Evolutionary conservation across 2,329 filamentous ascomycete species (phyloP), one percentile per base, ranked within the genome.

Genomic region (Penicillium polonicum): DNA sequence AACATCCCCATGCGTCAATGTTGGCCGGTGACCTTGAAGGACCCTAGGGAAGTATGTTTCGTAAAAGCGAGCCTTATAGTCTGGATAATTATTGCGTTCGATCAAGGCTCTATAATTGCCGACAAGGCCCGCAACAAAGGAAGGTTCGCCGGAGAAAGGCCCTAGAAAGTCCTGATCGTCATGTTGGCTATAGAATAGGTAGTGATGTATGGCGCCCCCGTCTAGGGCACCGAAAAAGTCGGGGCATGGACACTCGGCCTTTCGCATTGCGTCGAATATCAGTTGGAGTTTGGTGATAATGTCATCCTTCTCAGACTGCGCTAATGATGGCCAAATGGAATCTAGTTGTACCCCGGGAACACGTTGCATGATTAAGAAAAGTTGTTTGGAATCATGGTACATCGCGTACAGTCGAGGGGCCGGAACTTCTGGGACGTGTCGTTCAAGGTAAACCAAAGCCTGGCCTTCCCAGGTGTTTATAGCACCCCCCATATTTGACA

Each of bases 351-450:
- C 65, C 5, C 69, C 56, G 15, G 64, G 65, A 44, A 58, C 45
- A 52, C 65, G 65, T 55, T 71, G 65, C 68, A 72, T 71, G 49
- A 70, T 43, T 19, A 70, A 36, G 55, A 69, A 68, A 27, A 67
- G 52, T 48, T 67, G 25, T 5, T 66, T 43, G 38, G 52, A 52
- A 43, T 68, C 64, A 42, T 65, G 31, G 46, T 68, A 70, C 66
- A 72, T 72, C 21, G 66, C 65, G 56, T 71, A 70, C 27, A 72
- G 62, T 59, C 68, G 66, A 53, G 69, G 70, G 25, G 66, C 69
- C 2, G 65, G 64, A 52, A 71, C 50, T 51, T 59, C 48, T 31
- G 68, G 67, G 46, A 69, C 61, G 21, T 72, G 51, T 55, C 63
- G 65, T 54, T 72, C 67, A 35, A 71, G 67, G 27, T 66, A 68